Base-by-base conservation (phyloP, 1,284 basidiomycete species). In the Trichosporon ovoides region DNA sequence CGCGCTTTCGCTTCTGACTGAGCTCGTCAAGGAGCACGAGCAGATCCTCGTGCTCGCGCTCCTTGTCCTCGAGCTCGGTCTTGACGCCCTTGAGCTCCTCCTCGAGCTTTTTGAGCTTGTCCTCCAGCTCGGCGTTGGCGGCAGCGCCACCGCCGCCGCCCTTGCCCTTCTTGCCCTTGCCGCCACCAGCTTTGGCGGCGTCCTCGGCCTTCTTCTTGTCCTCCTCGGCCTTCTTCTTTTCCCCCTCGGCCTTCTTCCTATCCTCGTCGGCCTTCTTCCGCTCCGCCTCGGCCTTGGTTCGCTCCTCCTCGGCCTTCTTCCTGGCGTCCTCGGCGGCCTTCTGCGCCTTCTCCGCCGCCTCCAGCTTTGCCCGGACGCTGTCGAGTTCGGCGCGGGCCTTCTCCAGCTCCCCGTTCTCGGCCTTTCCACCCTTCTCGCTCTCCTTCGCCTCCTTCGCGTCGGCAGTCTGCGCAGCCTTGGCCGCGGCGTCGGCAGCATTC, bases 21-120 rank as follows among this genome's bases (percentile, higher is more conserved):
- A 98, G 79, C 76, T 98, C 96, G 68, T 98, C 96, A 3, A 98
- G 80, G 35, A 98, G 79, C 0, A 98, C 93, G 2, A 98, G 81
- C 56, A 98, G 74, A 75, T 98, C 93, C 49, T 51, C 49, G 33
- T 35, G 49, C 49, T 35, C 33, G 33, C 34, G 33, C 18, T 51
- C 33, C 49, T 51, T 34, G 49, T 51, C 33, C 34, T 36, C 49
- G 33, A 51, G 34, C 49, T 51, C 49, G 34, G 49, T 51, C 49
- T 35, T 51, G 49, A 51, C 33, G 4, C 7, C 9, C 19, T n/a
- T 9, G 5, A 51, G 49, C 34, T 51, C 34, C 33, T 35, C 49
- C 49, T 51, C 49, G 49, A 51, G 19, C 33, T 51, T 51, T 18
- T 36, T 51, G 49, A 51, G 10, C 33, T 51, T 51, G 33, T 19